Evolutionary conservation across 1,284 basidiomycete species (phyloP), one percentile per base, ranked within the genome.

Genomic region (Moniliella sp.): DNA sequence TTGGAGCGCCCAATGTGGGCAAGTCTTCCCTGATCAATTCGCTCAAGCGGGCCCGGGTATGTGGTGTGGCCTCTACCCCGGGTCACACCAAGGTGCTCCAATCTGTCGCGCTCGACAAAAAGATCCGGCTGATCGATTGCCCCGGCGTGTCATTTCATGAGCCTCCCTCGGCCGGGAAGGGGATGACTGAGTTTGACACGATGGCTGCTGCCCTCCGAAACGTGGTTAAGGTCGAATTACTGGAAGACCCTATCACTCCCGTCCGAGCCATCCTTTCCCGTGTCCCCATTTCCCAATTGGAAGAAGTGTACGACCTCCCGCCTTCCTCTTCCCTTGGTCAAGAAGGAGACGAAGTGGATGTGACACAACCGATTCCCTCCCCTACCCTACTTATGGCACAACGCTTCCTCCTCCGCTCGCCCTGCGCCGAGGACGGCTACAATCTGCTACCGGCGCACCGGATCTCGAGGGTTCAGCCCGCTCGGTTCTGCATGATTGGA

Each of bases 1-100:
- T 94, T 18, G 88, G 88, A 1, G 88, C 86, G 55, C 88, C 88
- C 3, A 97, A 97, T 62, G 88, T 94, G 34, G 88, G 88, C 7
- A 97, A 97, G 65, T 84, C 79, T 37, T 81, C 75, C 46, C 60
- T 97, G 36, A 93, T 97, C 65, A 97, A 97, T 62, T 81, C 80
- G 32, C 66, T 97, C 33, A 88, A 91, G 63, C 67, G 86, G 27
- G 35, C 51, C 0, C 27, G 51, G 1, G 54, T 54, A 12, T 86
- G 88, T 50, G 74, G 76, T 2, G 83, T 94, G n/a, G 86, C 84
- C 4, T 78, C 83, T 2, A 84, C 84, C 46, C 78, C 88, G 0
- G 88, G 88, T 2, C 82, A 84, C 57, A 97, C 88, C 4, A 82
- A 82, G 43, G 78, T 83, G 19, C 68, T 93, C n/a, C 88, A 97